A percentile compares a stretch with the other conserved stretches of the same genome.
These are phyloP conservation scores for Debaryomycetaceae sp. DNA, from an alignment of 1,139 yeast genomes.

Conservation along the genomic window DNA sequence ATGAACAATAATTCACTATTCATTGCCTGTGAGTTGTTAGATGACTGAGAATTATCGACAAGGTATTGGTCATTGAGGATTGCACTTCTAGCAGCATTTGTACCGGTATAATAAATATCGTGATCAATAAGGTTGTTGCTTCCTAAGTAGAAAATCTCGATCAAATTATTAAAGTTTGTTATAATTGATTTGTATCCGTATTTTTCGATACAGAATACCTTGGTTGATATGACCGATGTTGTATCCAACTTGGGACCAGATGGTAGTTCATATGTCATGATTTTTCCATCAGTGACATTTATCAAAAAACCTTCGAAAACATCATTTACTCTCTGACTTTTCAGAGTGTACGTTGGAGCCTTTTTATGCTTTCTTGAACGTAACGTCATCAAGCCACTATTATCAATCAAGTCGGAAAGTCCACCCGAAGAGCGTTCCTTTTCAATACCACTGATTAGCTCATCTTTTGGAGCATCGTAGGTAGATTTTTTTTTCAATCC, in stretches of 20 bases:
- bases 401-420: conserved; percentile 14
- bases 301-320: conserved; percentile 83
- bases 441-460: conserved; percentile 5
- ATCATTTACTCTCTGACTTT: conserved; percentile 2
- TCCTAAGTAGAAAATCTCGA: conserved; percentile 73
- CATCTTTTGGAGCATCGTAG: conserved; percentile 14
- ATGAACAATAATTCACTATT: conserved; percentile 44
- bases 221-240: conserved; percentile 28
- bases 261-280: conserved; percentile 61
- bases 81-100: conserved; percentile 24
- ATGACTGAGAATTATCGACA: conserved; percentile 10
- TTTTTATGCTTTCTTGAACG: conserved; percentile 10
- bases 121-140: conserved; percentile 46
- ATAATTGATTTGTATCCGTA: conserved; percentile 79
- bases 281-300: conserved; percentile 56
- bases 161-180: conserved; percentile 66
- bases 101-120: conserved; percentile 36
- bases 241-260: conserved; percentile 25
- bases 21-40: conserved; percentile 12
- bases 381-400: conserved; percentile 20
- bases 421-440: conserved; percentile 2
- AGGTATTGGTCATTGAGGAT: conserved; percentile 25
- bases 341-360: not conserved
- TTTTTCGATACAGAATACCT: conserved; percentile 46
- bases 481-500: conserved; percentile 52